Evolutionary conservation across 2,329 filamentous ascomycete species (phyloP), one percentile per base, ranked within the genome.

Genomic region (Monilinia polystroma): DNA sequence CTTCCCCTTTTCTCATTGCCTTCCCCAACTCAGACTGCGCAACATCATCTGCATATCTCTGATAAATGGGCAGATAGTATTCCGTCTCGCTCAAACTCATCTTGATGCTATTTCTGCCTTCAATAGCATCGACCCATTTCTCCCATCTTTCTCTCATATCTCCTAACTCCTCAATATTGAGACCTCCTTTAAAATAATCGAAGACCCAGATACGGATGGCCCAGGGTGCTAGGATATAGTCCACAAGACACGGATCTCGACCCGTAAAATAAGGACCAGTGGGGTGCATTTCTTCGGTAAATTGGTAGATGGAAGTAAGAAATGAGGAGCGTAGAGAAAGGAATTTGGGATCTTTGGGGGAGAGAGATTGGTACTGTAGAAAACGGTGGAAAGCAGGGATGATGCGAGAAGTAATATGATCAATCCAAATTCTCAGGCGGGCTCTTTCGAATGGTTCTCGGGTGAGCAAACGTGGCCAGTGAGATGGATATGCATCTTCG

Each of bases 181-280:
- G 70, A 0, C 85, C 84, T 0, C 83, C 84, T 74, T 93, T 93
- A 75, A 89, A 93, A 69, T 91, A 83, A 72, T 93, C 89, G 71
- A 93, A 88, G 7, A 92, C 79, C 80, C 90, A 93, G 26, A 92
- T 75, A 18, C 90, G 81, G 72, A 87, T 84, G 0, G 87, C 87
- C 90, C 90, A 93, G 0, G 90, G 90, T 49, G 87, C 90, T 3
- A 93, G 78, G 69, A 86, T 84, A 32, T 92, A 80, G 76, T 94
- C 91, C 18, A 92, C 85, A 26, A 93, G 77, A 64, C 83, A 83
- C n/a, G 91, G 83, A 51, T 82, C 26, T 32, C n/a, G 78, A 0
- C 90, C 90, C 0, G 88, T 75, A 74, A 93, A 93, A 78, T 84
- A 93, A 0, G 90, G 90, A 0, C 87, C 87, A 10, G 79, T 71